Evolutionary conservation across 139 green algal species (phyloP), one percentile per base, ranked within the genome.

Genomic region (Auxenochlorella protothecoides): DNA sequence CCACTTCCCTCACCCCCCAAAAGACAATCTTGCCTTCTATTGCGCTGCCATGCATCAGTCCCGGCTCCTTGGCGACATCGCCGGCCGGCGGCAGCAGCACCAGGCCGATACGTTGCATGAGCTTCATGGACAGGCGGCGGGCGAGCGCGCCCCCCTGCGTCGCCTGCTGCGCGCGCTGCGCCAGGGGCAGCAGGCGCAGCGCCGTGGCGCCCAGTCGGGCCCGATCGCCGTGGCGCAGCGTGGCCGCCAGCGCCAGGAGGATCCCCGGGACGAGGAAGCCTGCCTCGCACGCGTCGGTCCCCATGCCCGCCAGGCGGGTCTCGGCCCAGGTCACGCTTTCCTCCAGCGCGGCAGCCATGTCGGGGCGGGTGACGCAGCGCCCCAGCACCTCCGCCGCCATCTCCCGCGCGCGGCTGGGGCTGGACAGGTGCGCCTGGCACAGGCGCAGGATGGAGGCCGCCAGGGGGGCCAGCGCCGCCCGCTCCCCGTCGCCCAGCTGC

Each of bases 361-460:
- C 94, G 2, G 87, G 87, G 3, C 94, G 85, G 4, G 91, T 96
- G 6, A 99, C 84, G 68, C 98, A 80, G 11, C 87, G 84, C 2
- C 88, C 89, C 44, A 98, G 66, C 65, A 96, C 71, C 68, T 93
- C 63, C 0, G 88, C 92, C 7, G 91, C 88, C 84, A 94, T 91
- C 55, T 96, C 91, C 0, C 94, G 81, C 0, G 85, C 83, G 55
- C 74, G 74, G 56, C 89, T 90, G 68, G 90, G 75, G 63, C 63
- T 63, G 16, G 65, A 66, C 69, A 96, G 80, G 68, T 86, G 86
- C 1, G 75, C 68, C 72, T 90, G 76, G 76, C 88, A 93, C 2
- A 93, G 60, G 10, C 65, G 51, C 61, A 96, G 55, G 9, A 98
- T 82, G 16, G 70, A 78, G 13, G n/a, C 68, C 7, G 69, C 72